These are phyloP conservation scores for Coprinopsis strossmayeri DNA, from an alignment of 768 basidiomycete genomes.

Conservation along the genomic window DNA sequence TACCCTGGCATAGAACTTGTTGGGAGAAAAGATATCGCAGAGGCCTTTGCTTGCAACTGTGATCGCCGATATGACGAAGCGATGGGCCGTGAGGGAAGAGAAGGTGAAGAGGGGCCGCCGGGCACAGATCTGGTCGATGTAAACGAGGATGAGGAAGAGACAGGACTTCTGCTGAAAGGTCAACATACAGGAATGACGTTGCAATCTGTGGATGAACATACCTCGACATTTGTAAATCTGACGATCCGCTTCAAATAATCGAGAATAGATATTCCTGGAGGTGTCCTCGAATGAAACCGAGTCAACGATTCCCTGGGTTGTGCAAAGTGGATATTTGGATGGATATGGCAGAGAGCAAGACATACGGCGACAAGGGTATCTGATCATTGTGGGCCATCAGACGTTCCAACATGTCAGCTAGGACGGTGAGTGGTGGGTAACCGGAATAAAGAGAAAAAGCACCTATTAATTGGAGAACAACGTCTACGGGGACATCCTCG, in stretches of 20 bases:
- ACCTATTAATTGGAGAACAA: conserved; percentile 88
- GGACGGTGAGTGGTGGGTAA: conserved; percentile 16
- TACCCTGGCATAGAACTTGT: conserved; percentile 91
- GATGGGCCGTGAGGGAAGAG: conserved; percentile 94
- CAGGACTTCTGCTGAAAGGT: conserved; percentile 54
- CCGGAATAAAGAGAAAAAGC: too few species aligned
- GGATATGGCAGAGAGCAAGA: conserved; percentile 17
- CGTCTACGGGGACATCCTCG: conserved; percentile 77
- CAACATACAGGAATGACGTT: conserved; percentile 9
- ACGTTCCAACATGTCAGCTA: conserved; percentile 95
- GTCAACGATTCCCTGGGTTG: conserved; percentile 77
- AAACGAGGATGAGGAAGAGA: conserved; percentile 77
- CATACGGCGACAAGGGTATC: conserved; percentile 83
- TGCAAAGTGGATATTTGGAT: conserved; percentile 10
- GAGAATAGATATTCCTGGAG: conserved; percentile 80
- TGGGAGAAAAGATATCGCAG: conserved; percentile 93
- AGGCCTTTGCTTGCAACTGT: conserved; percentile 91
- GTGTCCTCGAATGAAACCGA: conserved; percentile 91
- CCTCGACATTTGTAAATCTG: conserved; percentile 93
- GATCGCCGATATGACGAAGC: conserved; percentile 93
- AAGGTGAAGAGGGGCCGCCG: conserved; percentile 86
- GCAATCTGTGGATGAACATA: conserved; percentile 31
- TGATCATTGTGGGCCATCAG: conserved; percentile 94
- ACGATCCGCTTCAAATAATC: conserved; percentile 95
- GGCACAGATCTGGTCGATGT: conserved; percentile 91